Base-by-base conservation (phyloP, 2,329 filamentous ascomycete species). In the Lecanosticta acicola region DNA sequence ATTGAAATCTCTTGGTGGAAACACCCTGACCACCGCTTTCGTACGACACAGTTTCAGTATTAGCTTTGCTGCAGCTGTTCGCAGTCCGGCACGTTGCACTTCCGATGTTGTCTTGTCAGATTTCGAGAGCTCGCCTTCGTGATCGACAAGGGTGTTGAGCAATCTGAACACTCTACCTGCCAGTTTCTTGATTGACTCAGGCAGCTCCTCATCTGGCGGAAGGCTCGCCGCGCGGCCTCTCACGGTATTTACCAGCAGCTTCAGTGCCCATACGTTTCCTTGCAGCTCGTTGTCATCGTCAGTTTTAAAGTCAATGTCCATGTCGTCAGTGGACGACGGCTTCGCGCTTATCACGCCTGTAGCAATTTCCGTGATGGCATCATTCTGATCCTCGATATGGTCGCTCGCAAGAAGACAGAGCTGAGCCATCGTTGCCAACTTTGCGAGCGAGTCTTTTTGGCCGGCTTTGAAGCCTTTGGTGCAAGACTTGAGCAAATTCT, bases 201-300 rank as follows among this genome's bases (percentile, higher is more conserved):
- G 58, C n/a, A 71, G 75, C 5, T 52, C 50, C 14, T 55, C 51
- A 7, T 41, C 39, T n/a, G 58, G 54, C 7, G 7, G 5, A 29
- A 29, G 24, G 26, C n/a, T 20, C 8, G 48, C 49, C 7, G 41
- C 47, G 63, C 77, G 49, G 65, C 78, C 84, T 32, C 90, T 81
- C 14, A 95, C 75, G 43, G 86, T 81, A 65, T 97, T 97, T 48
- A 93, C 87, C 19, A 97, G 74, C 13, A 89, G 84, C 63, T 85
- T 91, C 39, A 97, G 71, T 1, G 90, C 85, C 72, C 88, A 83
- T 46, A 82, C 79, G 67, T 97, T 96, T 16, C 89, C 84, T 49
- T 83, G 78, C 13, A 87, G 84, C 60, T 95, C 89, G 42, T 91
- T 81, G 47, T 65, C 65, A 71, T 72, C 74, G 13, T 51, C 45